phyloP scores from a whole-genome alignment of 371 early-diverging fungal genomes.

The Rhizopus delemar region DNA sequence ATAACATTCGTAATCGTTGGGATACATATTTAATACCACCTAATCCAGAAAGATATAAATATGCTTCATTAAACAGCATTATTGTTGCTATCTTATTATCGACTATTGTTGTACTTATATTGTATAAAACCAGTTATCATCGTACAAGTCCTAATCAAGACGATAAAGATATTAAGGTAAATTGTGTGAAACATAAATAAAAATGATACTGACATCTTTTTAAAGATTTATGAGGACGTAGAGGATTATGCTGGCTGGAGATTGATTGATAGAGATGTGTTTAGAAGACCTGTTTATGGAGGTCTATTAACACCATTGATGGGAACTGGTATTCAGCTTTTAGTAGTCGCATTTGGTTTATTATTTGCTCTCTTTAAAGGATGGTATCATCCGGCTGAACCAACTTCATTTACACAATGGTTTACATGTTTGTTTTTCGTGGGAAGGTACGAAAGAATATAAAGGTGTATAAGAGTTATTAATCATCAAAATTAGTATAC shows the following conservation, averaged over 20 bases:
- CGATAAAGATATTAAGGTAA: slow-evolving; percentile 22
- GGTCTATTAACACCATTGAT: slow-evolving; percentile 48
- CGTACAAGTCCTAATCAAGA: slow-evolving; percentile 16
- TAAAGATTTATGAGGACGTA: slow-evolving; percentile 32
- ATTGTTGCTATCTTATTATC: slow-evolving; percentile 25
- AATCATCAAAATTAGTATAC: slow-evolving; percentile 15
- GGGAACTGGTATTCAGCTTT: slow-evolving; percentile 45
- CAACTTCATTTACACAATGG: slow-evolving; percentile 29
- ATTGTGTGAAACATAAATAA: not conserved
- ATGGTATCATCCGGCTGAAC: slow-evolving; percentile 43
- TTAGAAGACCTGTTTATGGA: slow-evolving; percentile 50
- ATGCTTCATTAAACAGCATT: slow-evolving; percentile 33
- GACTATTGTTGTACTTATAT: slow-evolving; percentile 28
- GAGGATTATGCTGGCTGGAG: slow-evolving; percentile 52
- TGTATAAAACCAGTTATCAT: slow-evolving; percentile 35
- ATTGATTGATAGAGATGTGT: slow-evolving; percentile 49
- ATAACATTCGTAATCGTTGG: slow-evolving; percentile 29
- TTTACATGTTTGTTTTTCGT: slow-evolving; percentile 26
- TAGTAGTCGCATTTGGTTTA: slow-evolving; percentile 19
- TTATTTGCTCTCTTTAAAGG: slow-evolving; percentile 18
- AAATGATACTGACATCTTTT: not conserved
- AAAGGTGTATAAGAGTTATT: not conserved
- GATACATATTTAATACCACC: slow-evolving; percentile 38
- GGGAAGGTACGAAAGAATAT: slow-evolving; percentile 21
- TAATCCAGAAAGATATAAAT: slow-evolving; percentile 31